Percentiles rank a stretch among this genome's conserved stretches.
These are phyloP conservation scores for Agaricales sp. DNA, from an alignment of 1,284 basidiomycete species.

Conservation along the genomic window DNA sequence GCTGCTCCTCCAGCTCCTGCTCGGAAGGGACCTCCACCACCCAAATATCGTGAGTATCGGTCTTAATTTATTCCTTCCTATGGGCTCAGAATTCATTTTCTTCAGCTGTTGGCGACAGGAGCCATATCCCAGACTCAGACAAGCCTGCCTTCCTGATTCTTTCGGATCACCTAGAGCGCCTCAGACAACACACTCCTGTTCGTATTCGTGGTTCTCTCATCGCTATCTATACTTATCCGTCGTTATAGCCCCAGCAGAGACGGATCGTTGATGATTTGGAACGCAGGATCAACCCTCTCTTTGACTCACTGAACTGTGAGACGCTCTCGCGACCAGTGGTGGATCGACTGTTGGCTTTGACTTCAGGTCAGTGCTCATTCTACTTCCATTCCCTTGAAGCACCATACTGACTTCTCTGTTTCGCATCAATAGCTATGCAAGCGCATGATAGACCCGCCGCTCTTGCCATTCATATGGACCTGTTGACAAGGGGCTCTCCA, in stretches of 20 bases:
- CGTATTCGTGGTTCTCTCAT: constrained; percentile 19
- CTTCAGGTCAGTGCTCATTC: too few relatives aligned
- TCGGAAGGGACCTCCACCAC: constrained; percentile 39
- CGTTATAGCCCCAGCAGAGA: constrained; percentile 66
- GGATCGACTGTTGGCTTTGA: constrained; percentile 59
- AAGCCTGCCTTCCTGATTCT: constrained; percentile 61
- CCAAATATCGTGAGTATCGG: constrained; percentile 75
- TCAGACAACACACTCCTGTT: constrained; percentile 68
- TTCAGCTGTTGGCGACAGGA: constrained; percentile 81
- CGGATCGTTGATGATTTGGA: constrained; percentile 85
- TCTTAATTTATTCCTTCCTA: neutral
- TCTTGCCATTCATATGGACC: too few relatives aligned
- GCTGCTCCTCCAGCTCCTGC: constrained; percentile 18
- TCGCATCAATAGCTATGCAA: too few relatives aligned
- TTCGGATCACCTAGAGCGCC: too few relatives aligned
- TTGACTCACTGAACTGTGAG: constrained; percentile 89
- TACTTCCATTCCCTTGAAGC: too few relatives aligned
- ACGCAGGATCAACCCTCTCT: constrained; percentile 76
- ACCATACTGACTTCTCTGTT: too few relatives aligned
- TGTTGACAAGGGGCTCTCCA: constrained; percentile 64
- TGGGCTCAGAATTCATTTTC: constrained; percentile 9
- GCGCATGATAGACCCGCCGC: too few relatives aligned
- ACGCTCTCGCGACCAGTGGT: constrained; percentile 66
- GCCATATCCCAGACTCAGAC: constrained; percentile 75
- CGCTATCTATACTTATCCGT: constrained; percentile 1